phyloP scores from a whole-genome alignment of 2,329 filamentous ascomycete species.

The Verticillium dahliae region DNA sequence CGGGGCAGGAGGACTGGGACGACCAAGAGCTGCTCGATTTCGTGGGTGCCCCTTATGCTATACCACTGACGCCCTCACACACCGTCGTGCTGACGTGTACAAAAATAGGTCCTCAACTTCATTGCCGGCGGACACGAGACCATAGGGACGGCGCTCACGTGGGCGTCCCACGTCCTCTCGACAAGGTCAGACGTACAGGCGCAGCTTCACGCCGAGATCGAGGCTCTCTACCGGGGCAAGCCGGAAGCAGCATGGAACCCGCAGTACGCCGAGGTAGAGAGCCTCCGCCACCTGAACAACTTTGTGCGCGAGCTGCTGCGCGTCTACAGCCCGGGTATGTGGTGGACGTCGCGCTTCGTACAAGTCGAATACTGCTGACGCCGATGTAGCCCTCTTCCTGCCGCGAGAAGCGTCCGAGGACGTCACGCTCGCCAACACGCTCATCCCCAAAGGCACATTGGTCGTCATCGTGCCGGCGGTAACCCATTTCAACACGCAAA shows the following conservation, averaged over 20 bases:
- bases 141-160: slow-evolving; percentile 10
- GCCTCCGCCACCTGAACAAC: slow-evolving; percentile 39
- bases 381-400: slow-evolving; percentile 11
- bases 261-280: slow-evolving; percentile 27
- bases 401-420: slow-evolving; percentile 17
- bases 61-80: neutral
- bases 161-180: slow-evolving; percentile 6
- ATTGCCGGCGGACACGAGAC: slow-evolving; percentile 14
- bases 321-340: slow-evolving; percentile 22
- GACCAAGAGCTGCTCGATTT: slow-evolving; percentile 18
- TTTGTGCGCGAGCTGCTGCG: slow-evolving; percentile 30
- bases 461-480: slow-evolving; percentile 19
- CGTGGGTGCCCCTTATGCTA: slow-evolving; percentile 7
- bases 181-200: slow-evolving; percentile 4
- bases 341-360: neutral
- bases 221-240: slow-evolving; percentile 23
- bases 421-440: slow-evolving; percentile 17
- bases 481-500: slow-evolving; percentile 15
- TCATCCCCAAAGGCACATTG: slow-evolving; percentile 20
- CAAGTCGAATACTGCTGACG: neutral
- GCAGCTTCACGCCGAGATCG: slow-evolving; percentile 5
- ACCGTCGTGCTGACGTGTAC: slow-evolving; percentile 9
- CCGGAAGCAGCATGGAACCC: slow-evolving; percentile 18
- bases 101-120: slow-evolving; percentile 17
- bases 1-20: slow-evolving; percentile 8